Percentiles rank a stretch among this genome's conserved stretches.
Evolutionary conservation across 139 green algal species (phyloP).

Genomic region (Chlorella sorokiniana): DNA sequence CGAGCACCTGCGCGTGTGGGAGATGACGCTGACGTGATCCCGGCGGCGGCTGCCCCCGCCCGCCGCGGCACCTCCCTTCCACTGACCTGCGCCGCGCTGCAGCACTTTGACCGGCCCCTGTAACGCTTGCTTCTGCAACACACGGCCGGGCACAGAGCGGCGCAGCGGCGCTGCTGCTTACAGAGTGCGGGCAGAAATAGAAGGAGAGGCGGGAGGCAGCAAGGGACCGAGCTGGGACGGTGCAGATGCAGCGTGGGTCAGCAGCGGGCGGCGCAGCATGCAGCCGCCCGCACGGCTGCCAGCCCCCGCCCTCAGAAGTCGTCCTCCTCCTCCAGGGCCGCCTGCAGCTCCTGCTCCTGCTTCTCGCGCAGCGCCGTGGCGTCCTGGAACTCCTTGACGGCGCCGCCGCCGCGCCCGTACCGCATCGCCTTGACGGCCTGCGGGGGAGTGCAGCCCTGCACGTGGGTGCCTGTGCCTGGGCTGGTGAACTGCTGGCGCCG

Average conservation of each 20-base stretch:
- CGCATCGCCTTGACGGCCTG: slow-evolving; percentile 72
- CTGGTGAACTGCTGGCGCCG: too few relatives aligned
- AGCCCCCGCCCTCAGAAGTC: slow-evolving; percentile 32
- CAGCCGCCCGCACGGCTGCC: not conserved
- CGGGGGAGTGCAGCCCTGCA: not conserved
- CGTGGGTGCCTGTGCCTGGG: not conserved
- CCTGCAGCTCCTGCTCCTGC: slow-evolving; percentile 84
- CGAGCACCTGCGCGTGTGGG: slow-evolving; percentile 50
- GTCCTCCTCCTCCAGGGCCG: slow-evolving; percentile 79
- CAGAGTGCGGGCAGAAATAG: too few relatives aligned
- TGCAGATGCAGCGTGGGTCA: too few relatives aligned
- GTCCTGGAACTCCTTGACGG: slow-evolving; percentile 66
- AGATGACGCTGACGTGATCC: slow-evolving; percentile 27
- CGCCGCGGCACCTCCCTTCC: not conserved
- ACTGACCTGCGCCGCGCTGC: too few relatives aligned
- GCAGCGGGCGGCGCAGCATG: too few relatives aligned
- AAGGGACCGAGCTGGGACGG: too few relatives aligned
- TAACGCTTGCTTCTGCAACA: too few relatives aligned
- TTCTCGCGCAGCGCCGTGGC: slow-evolving; percentile 73
- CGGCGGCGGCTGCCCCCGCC: not conserved
- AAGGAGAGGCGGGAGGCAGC: too few relatives aligned
- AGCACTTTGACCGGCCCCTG: too few relatives aligned
- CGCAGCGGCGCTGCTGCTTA: not conserved
- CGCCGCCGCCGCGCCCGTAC: slow-evolving; percentile 44
- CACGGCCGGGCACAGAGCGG: too few relatives aligned